These are phyloP conservation scores for Xylaria acuta DNA, from an alignment of 495 filamentous ascomycete species.

Conservation along the genomic window DNA sequence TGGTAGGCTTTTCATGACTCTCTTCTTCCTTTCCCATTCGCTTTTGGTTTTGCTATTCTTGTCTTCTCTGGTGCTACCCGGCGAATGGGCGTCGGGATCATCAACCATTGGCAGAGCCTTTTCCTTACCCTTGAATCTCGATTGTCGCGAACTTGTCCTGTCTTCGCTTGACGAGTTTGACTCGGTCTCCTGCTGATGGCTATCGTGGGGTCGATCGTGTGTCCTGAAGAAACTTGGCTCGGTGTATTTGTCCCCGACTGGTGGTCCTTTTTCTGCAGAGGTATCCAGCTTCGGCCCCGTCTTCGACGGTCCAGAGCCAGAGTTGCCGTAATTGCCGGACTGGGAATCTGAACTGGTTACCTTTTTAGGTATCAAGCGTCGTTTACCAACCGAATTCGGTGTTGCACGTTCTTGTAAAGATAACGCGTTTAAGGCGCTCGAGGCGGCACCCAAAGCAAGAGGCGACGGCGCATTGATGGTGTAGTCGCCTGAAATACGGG, in stretches of 20 bases:
- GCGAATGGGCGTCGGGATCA: slow-evolving; percentile 40
- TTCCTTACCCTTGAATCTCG: slow-evolving; percentile 37
- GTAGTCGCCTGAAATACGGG: slow-evolving; percentile 37
- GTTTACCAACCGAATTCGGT: slow-evolving; percentile 26
- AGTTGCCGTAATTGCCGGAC: slow-evolving; percentile 19
- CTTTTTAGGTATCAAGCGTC: slow-evolving; percentile 27
- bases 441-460: slow-evolving; percentile 55
- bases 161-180: slow-evolving; percentile 33
- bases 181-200: slow-evolving; percentile 28
- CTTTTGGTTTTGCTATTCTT: slow-evolving; percentile 48
- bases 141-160: slow-evolving; percentile 17
- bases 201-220: slow-evolving; percentile 23
- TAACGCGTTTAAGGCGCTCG: slow-evolving; percentile 51
- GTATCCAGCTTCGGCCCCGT: neutral
- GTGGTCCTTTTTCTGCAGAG: slow-evolving; percentile 28
- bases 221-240: slow-evolving; percentile 36
- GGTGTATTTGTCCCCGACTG: slow-evolving; percentile 19
- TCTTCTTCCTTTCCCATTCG: slow-evolving; percentile 56
- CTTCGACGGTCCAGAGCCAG: slow-evolving; percentile 21
- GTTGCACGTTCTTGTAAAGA: slow-evolving; percentile 38
- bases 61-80: slow-evolving; percentile 42
- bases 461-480: slow-evolving; percentile 37
- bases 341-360: slow-evolving; percentile 21
- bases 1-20: slow-evolving; percentile 76
- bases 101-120: slow-evolving; percentile 26